Conservation (phyloP, 2,329 filamentous ascomycete species). For the Didymella pinodella region DNA sequence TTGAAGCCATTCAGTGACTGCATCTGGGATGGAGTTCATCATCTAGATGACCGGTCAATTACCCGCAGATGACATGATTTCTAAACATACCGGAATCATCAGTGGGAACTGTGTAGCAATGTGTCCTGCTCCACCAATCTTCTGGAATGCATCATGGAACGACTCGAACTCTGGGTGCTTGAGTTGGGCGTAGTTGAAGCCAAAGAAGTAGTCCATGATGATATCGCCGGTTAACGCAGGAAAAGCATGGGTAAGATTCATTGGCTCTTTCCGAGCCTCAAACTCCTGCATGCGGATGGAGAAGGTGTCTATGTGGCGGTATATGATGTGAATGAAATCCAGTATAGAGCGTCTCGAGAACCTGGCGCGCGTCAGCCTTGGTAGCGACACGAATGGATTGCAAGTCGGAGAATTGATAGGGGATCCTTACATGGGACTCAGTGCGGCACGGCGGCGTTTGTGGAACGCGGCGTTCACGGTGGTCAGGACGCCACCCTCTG, state of each 20-base stretch:
- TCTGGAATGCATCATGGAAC: conserved; percentile 47
- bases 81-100: conserved; percentile 38
- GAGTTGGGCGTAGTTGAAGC: conserved; percentile 46
- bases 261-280: conserved; percentile 39
- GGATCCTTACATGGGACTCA: conserved; percentile 42
- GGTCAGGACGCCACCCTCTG: conserved; percentile 37
- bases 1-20: conserved; percentile 41
- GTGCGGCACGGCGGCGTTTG: conserved; percentile 43
- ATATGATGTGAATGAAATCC: conserved; percentile 48
- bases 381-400: neutral
- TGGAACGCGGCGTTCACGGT: conserved; percentile 42
- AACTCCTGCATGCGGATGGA: conserved; percentile 42
- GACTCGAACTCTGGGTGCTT: conserved; percentile 46
- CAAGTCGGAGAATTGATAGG: neutral
- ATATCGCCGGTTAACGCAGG: conserved; percentile 56
- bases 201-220: conserved; percentile 55
- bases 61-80: neutral
- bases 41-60: conserved; percentile 24
- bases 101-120: conserved; percentile 45
- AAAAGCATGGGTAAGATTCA: conserved; percentile 46
- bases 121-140: conserved; percentile 42
- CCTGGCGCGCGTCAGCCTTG: conserved; percentile 25
- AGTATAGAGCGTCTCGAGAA: conserved; percentile 48
- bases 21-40: conserved; percentile 45
- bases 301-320: conserved; percentile 46